Evolutionary conservation across 2,329 filamentous ascomycete species (phyloP), one percentile per base, ranked within the genome.

Genomic region (Clonostachys rosea): DNA sequence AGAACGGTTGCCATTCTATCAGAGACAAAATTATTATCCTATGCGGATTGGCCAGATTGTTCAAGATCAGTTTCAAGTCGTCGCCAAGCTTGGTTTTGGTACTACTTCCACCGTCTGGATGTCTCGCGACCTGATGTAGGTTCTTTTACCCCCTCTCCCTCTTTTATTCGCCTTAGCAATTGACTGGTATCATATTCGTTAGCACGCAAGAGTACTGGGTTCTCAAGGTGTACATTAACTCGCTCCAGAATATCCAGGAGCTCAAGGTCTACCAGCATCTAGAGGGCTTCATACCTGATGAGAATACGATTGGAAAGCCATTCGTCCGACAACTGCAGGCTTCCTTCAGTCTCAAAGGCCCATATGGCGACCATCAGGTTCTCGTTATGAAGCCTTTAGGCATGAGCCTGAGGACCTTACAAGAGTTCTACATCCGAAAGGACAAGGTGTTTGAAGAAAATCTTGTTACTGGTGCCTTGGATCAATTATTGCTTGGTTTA

Each of bases 301-400:
- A 54, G 10, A 45, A 60, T 5, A 61, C 68, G 40, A 49, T 47
- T 5, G 66, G 65, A 7, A 55, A 51, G 2, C 34, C 56, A 6
- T 41, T 63, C 47, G 53, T 71, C 17, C 62, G 67, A 24, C 51
- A 50, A 49, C 50, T 68, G 9, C 41, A 62, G n/a, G 66, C 69
- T 44, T 56, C 59, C 5, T 71, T 72, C 46, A 57, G 45, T 56
- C 54, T 59, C 41, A 47, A 42, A 6, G 56, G 58, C 13, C 56
- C 62, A 7, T 14, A 63, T 44, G 66, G 66, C 1, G 52, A 57
- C 20, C 67, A 72, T 50, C 53, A 56, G 4, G 56, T 63, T 24
- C 57, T 56, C 54, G 64, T 63, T 49, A 69, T 58, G 61, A 52
- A 20, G 14, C 63, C 69, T 5, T 52, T 70, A 1, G 67, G 66